A percentile compares a stretch with the other conserved stretches of the same genome.
phyloP scores from a whole-genome alignment of 805 yeast genomes.

The Cyberlindnera japonica region DNA sequence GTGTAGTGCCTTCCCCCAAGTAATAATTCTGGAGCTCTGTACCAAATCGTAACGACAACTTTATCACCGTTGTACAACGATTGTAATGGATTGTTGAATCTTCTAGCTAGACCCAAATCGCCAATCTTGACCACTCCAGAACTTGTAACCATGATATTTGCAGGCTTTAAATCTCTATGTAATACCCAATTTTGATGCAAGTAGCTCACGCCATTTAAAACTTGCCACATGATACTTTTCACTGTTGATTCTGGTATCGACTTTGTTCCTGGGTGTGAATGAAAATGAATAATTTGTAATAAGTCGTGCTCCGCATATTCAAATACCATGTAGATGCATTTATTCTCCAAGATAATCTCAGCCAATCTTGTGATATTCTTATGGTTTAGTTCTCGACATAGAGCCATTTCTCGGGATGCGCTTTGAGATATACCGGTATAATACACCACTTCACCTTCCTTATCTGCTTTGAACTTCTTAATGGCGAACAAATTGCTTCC shows the following conservation, averaged over 20 bases:
- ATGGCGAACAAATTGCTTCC: constrained; percentile 53
- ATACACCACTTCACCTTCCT: constrained; percentile 82
- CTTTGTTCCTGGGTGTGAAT: constrained; percentile 73
- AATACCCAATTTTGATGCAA: constrained; percentile 95
- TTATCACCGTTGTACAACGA: constrained; percentile 88
- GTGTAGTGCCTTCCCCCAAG: constrained; percentile 93
- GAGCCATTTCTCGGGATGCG: constrained; percentile 94
- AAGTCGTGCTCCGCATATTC: constrained; percentile 97
- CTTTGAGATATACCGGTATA: constrained; percentile 95
- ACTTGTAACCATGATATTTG: constrained; percentile 92
- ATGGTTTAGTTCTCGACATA: constrained; percentile 83
- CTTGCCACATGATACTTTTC: constrained; percentile 88
- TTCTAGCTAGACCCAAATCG: constrained; percentile 87
- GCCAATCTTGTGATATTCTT: constrained; percentile 74
- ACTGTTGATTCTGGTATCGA: constrained; percentile 66
- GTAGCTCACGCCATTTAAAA: constrained; percentile 84
- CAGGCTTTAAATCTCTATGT: constrained; percentile 95
- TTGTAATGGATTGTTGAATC: constrained; percentile 82
- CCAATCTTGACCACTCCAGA: constrained; percentile 94
- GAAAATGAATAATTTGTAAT: constrained; percentile 89
- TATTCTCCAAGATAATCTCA: constrained; percentile 83
- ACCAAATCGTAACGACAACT: constrained; percentile 97
- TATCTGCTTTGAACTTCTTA: constrained; percentile 92
- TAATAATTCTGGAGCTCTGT: constrained; percentile 86
- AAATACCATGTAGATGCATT: constrained; percentile 89